Percentiles rank a stretch among this genome's conserved stretches.
Conservation (phyloP, 139 green algal species). For the Tetraselmis chui region DNA sequence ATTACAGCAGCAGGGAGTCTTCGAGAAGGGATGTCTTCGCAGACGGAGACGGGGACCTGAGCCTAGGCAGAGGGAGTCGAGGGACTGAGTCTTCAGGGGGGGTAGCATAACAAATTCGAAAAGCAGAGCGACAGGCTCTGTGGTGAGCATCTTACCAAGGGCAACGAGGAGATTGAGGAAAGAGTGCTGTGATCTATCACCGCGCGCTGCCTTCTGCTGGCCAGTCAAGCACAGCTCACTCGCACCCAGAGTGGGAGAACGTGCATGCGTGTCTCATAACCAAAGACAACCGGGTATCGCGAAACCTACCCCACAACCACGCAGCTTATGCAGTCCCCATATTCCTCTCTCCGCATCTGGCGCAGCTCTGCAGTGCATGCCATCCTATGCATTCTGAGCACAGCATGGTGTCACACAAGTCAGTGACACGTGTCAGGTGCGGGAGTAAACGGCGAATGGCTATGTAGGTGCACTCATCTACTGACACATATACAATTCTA, state of each 20-base stretch:
- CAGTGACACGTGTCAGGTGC: too few relatives aligned
- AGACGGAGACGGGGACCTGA: not conserved
- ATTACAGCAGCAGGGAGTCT: not conserved
- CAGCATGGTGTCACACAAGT: not conserved
- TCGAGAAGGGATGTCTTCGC: not conserved
- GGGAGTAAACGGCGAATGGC: not conserved
- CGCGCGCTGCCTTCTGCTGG: too few relatives aligned
- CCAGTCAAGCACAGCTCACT: too few relatives aligned
- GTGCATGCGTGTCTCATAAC: not conserved
- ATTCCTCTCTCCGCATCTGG: not conserved
- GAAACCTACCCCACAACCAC: not conserved
- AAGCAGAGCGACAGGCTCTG: not conserved
- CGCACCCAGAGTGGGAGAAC: too few relatives aligned
- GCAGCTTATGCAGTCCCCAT: not conserved
- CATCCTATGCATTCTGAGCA: not conserved
- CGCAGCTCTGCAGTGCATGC: not conserved
- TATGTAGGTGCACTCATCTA: not conserved
- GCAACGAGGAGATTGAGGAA: not conserved
- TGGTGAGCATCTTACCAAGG: not conserved
- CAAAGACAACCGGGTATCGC: not conserved
- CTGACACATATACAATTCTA: too few relatives aligned
- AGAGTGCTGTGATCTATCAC: not conserved
- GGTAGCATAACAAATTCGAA: not conserved
- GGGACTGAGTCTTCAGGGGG: not conserved
- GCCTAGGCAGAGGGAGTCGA: not conserved